phyloP scores from a whole-genome alignment of 1,139 yeast genomes.

The Pichia sp. region DNA sequence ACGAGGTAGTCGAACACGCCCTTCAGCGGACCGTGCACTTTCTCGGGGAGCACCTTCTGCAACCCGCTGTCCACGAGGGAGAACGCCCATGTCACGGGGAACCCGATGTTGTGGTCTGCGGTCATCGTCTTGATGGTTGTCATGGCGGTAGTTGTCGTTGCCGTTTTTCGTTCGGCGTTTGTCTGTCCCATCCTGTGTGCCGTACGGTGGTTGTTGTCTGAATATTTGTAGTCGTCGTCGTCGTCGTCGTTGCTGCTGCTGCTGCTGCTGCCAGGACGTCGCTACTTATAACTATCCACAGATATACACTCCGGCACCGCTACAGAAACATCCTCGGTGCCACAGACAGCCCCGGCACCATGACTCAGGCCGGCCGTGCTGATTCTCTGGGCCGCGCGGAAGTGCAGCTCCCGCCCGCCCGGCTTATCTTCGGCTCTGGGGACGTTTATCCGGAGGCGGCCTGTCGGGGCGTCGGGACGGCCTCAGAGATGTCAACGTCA shows the following conservation, averaged over 20 bases:
- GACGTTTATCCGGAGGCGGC: background rate
- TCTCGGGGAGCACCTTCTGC: conserved; percentile 3
- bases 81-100: conserved; percentile 10
- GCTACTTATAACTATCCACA: background rate
- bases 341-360: background rate
- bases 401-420: conserved; percentile 4
- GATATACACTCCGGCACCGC: background rate
- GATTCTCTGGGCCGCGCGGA: conserved; percentile 3
- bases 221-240: no score
- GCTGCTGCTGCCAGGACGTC: no score
- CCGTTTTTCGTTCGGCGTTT: background rate
- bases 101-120: background rate
- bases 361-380: background rate
- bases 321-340: background rate
- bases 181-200: background rate
- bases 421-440: no score
- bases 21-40: conserved; percentile 4
- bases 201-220: background rate
- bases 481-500: background rate
- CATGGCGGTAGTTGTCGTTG: background rate
- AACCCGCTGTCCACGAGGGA: background rate
- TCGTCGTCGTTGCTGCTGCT: no score
- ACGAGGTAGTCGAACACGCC: conserved; percentile 13
- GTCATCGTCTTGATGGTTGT: background rate
- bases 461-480: background rate